These are phyloP conservation scores for Tillandsia leiboldiana DNA, from an alignment of 176 grass and related monocot genomes.

Conservation along the genomic window DNA sequence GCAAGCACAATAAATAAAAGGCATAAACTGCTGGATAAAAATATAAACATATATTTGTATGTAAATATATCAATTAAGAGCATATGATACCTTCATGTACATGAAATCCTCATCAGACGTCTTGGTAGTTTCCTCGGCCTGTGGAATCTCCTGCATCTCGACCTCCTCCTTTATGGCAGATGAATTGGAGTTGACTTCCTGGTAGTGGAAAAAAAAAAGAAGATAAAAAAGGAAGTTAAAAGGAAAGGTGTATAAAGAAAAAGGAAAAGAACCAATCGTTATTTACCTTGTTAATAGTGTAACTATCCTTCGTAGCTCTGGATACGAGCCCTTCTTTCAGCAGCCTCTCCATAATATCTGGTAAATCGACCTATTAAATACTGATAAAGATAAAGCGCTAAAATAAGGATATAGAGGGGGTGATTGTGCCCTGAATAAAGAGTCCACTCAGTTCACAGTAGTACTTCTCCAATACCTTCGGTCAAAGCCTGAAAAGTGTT, in stretches of 20 bases:
- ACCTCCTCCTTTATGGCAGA: slow-evolving; percentile 48
- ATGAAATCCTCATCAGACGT: slow-evolving; percentile 35
- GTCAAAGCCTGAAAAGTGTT: slow-evolving; percentile 54
- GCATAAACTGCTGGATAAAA: background rate
- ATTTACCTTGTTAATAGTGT: slow-evolving; percentile 73
- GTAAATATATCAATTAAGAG: slow-evolving; percentile 13
- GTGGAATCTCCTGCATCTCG: slow-evolving; percentile 34
- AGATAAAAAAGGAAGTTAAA: background rate
- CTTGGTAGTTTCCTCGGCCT: slow-evolving; percentile 33
- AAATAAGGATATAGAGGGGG: slow-evolving; percentile 5
- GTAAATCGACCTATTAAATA: slow-evolving; percentile 16
- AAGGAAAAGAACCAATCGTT: background rate
- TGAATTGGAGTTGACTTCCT: slow-evolving; percentile 23
- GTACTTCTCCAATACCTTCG: slow-evolving; percentile 55
- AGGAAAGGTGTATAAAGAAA: slow-evolving; percentile 3
- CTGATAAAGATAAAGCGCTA: slow-evolving; percentile 8
- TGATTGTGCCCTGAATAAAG: background rate
- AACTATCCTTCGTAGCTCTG: slow-evolving; percentile 60
- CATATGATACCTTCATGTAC: slow-evolving; percentile 76
- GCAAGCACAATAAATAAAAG: slow-evolving; percentile 14
- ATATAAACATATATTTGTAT: background rate
- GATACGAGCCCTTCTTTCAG: slow-evolving; percentile 61
- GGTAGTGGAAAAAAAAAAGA: background rate
- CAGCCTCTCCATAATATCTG: slow-evolving; percentile 86
- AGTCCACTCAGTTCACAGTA: slow-evolving; percentile 5